phyloP scores from a whole-genome alignment of 2,329 filamentous ascomycete genomes.

The Hawksworthiomyces lignivorus region DNA sequence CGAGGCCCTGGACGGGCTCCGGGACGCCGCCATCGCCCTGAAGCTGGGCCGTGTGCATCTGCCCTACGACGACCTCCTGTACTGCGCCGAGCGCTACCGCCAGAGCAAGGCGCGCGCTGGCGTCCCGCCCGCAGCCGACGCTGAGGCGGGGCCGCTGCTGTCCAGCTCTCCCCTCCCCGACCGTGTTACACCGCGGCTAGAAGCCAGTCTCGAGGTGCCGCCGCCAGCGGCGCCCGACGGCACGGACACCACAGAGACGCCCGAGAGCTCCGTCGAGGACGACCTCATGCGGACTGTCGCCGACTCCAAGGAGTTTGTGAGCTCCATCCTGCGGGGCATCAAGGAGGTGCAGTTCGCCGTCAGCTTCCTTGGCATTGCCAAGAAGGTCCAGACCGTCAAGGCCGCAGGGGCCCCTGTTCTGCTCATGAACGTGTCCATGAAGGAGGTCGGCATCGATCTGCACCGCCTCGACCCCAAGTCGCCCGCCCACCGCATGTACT shows the following conservation, averaged over 20 bases:
- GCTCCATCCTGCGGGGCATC: conserved; percentile 82
- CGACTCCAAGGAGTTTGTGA: conserved; percentile 86
- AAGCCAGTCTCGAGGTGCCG: conserved; percentile 6
- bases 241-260: not conserved
- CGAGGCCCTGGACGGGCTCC: conserved; percentile 74
- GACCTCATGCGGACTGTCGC: conserved; percentile 75
- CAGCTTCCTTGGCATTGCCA: conserved; percentile 81
- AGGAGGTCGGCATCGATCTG: conserved; percentile 89
- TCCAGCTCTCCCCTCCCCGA: conserved; percentile 4
- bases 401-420: conserved; percentile 63
- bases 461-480: conserved; percentile 87
- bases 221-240: not conserved
- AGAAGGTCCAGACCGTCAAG: conserved; percentile 62
- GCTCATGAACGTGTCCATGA: conserved; percentile 77
- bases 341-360: conserved; percentile 95
- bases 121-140: conserved; percentile 19
- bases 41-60: conserved; percentile 88
- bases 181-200: no score
- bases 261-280: conserved; percentile 33
- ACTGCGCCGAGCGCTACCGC: conserved; percentile 52
- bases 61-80: conserved; percentile 76
- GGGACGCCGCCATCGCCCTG: conserved; percentile 81
- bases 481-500: conserved; percentile 97
- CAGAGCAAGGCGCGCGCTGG: conserved; percentile 29
- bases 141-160: conserved; percentile 15